Evolutionary conservation across 2,329 filamentous ascomycete species (phyloP), one percentile per base, ranked within the genome.

Genomic region (Microdochium nivale): DNA sequence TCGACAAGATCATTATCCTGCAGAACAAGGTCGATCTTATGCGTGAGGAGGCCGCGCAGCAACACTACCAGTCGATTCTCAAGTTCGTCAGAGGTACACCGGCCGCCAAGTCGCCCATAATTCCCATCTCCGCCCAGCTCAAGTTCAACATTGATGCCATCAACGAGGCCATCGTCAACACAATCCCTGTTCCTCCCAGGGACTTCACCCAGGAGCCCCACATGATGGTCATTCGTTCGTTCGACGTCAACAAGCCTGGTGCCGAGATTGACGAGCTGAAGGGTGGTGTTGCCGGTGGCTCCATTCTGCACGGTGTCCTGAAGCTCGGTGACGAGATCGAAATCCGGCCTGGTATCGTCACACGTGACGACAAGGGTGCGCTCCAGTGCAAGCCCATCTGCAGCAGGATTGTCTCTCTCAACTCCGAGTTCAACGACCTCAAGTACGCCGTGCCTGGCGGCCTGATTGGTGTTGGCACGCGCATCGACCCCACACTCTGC

Each of bases 21-120:
- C 94, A 99, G 74, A 99, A 99, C 79, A 99, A 99, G 82, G 94
- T 99, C 65, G 94, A 99, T 69, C 75, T 99, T 62, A 97, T 99
- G 90, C 83, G 90, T 63, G 89, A 96, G 78, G 92, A 97, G 68
- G 89, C 87, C 56, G 94, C 95, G 48, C 82, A 90, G 65, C 83
- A 92, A 66, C 94, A 99, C 72, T 94, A 96, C 77, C 86, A 96
- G 72, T 96, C 91, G 1, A 99, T 99, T 60, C 80, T 95, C 64
- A 97, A 97, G 74, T 99, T 99, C 74, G 96, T 99, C 66, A 86
- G 94, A 67, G 94, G 94, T 66, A 99, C 94, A 32, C 92, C 96
- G 54, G 94, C 94, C 54, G 92, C 94, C 69, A 91, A 92, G 68
- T 83, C 91, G 47, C 94, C 94, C 51, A 90, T 99, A 67, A 95